These are phyloP conservation scores for Fomitopsis pinicola DNA, from an alignment of 1,284 basidiomycete species.

Conservation along the genomic window DNA sequence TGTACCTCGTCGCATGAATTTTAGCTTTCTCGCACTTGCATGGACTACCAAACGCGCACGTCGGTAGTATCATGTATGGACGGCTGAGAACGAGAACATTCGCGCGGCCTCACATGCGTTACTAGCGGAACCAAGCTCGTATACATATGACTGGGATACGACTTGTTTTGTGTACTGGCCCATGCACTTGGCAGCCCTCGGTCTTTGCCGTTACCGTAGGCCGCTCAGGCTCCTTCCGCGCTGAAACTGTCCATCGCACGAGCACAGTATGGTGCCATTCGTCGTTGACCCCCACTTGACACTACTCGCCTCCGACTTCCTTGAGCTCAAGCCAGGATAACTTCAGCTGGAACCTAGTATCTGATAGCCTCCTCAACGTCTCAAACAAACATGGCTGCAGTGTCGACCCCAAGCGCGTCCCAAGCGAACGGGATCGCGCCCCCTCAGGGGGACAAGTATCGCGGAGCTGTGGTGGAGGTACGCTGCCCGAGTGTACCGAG, in stretches of 20 bases:
- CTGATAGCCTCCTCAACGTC: background rate
- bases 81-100: too few relatives aligned
- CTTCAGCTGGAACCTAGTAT: background rate
- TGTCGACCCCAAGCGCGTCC: conserved; percentile 1
- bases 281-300: background rate
- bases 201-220: background rate
- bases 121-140: too few relatives aligned
- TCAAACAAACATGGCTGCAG: conserved; percentile 11
- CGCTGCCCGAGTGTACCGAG: background rate
- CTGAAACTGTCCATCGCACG: conserved; percentile 1
- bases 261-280: conserved; percentile 5
- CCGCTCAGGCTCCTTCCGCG: background rate
- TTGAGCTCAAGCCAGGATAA: background rate
- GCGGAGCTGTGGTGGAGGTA: conserved; percentile 80
- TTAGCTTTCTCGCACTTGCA: conserved; percentile 1
- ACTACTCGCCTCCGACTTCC: background rate
- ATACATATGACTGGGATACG: background rate
- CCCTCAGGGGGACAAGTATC: conserved; percentile 51
- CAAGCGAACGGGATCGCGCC: conserved; percentile 7
- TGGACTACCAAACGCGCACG: background rate
- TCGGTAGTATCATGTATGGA: too few relatives aligned
- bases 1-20: conserved; percentile 6
- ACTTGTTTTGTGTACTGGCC: background rate
- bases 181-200: background rate
- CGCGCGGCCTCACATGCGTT: too few relatives aligned